Evolutionary conservation across 768 basidiomycete genomes (phyloP).

Genomic region (Terana coerulea): DNA sequence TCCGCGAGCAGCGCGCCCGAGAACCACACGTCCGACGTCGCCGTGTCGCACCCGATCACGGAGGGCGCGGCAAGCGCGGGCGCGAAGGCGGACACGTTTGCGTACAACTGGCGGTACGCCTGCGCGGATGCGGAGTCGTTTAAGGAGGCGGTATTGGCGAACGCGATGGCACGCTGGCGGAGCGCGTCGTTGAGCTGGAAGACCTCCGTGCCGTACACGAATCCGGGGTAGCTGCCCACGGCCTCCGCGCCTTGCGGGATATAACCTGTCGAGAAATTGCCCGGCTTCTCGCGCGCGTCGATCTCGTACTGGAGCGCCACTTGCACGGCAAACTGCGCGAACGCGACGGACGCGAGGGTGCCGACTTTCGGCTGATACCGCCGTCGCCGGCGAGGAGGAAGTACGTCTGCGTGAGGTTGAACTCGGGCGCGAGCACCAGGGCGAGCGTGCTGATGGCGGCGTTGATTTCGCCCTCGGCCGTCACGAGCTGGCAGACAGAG

Average conservation of each 20-base stretch:
- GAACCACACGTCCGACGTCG: constrained; percentile 36
- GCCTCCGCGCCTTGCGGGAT: constrained; percentile 28
- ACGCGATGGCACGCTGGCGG: constrained; percentile 26
- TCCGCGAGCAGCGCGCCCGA: constrained; percentile 32
- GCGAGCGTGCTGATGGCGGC: constrained; percentile 32
- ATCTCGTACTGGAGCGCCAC: constrained; percentile 37
- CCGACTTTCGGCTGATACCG: constrained; percentile 34
- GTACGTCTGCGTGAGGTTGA: constrained; percentile 38
- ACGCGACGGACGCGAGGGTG: constrained; percentile 35
- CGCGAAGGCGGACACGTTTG: constrained; percentile 14
- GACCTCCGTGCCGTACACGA: constrained; percentile 42
- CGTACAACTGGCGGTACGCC: constrained; percentile 31
- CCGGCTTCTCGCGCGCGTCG: constrained; percentile 38
- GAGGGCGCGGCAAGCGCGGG: constrained; percentile 29
- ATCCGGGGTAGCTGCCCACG: constrained; percentile 25
- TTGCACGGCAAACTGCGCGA: constrained; percentile 38
- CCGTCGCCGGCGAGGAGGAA: constrained; percentile 41
- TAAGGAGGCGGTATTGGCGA: constrained; percentile 28
- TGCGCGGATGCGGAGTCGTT: constrained; percentile 29
- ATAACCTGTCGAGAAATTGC: constrained; percentile 35
- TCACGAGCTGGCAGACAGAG: constrained; percentile 35
- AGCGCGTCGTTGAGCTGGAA: constrained; percentile 43
- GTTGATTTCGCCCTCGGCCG: constrained; percentile 41
- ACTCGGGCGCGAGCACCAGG: constrained; percentile 29
- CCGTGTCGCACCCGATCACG: constrained; percentile 33